Base-by-base conservation (phyloP, 2,329 filamentous ascomycete species). In the Fusarium acutatum region DNA sequence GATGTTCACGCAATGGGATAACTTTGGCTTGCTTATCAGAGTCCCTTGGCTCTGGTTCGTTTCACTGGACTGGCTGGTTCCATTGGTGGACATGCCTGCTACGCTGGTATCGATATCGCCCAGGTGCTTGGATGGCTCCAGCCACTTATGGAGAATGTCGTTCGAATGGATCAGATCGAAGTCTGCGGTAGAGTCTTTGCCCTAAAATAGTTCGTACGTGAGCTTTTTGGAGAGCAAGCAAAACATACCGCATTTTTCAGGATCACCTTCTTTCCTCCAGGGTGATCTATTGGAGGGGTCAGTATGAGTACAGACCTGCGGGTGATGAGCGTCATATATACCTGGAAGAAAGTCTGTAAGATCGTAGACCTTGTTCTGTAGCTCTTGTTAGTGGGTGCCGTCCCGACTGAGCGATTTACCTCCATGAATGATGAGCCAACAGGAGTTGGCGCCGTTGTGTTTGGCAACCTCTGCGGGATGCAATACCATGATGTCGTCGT, bases 381-480 rank as follows among this genome's bases (percentile, higher is more conserved):
- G 0, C n/a, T 17, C 9, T 7, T 1, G 32, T 71, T 15, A 71
- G 63, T 20, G 10, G 10, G 8, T 32, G 11, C 6, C 4, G 6
- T 20, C 7, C 0, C 1, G 17, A 28, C 20, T 40, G 17, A 18
- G 15, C 30, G 37, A 59, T 40, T 12, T 34, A 69, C 58, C 37
- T 59, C 30, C 69, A 43, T 72, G 69, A 20, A 72, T 72, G 6
- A 72, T 56, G 10, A 72, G 37, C 69, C 69, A 72, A 60, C 69
- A 72, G 2, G 69, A 72, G 15, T 52, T 47, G n/a, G 58, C 43
- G 11, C 41, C 56, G 8, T 69, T 72, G 46, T 72, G 69, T 14
- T 64, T 35, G 1, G 47, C 69, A 8, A 72, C 64, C 18, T 72
- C 58, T 10, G 46, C 34, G 13, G 63, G 63, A 37, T 72, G 41